Conservation (phyloP, 148 eudicot species). For the Spergularia marina region DNA sequence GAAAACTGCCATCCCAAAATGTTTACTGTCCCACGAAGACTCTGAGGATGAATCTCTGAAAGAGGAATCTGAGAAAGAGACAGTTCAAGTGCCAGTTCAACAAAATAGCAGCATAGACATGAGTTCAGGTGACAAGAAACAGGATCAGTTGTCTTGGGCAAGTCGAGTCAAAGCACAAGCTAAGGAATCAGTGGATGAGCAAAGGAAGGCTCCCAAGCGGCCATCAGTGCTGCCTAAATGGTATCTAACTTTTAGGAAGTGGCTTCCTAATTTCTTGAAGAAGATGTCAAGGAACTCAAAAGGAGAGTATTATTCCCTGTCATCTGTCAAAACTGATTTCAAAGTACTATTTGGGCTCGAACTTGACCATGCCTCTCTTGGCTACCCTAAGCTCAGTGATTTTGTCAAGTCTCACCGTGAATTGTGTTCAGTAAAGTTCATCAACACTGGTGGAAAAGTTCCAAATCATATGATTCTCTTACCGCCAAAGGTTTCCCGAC, state of each 20-base stretch:
- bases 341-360: constrained; percentile 30
- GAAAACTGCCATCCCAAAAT: constrained; percentile 31
- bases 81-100: constrained; percentile 13
- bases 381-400: constrained; percentile 39
- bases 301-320: constrained; percentile 37
- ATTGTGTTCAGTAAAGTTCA: constrained; percentile 23
- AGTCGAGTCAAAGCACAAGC: constrained; percentile 23
- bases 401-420: constrained; percentile 30
- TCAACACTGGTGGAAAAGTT: constrained; percentile 34
- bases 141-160: constrained; percentile 33
- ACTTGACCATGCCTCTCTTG: constrained; percentile 39
- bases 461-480: constrained; percentile 38
- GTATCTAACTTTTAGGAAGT: constrained; percentile 28
- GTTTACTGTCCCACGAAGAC: constrained; percentile 19
- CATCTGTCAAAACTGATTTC: constrained; percentile 41
- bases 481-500: constrained; percentile 31
- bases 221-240: constrained; percentile 20
- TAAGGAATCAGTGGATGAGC: neutral
- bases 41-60: constrained; percentile 17
- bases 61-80: constrained; percentile 5
- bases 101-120: constrained; percentile 9
- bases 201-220: neutral
- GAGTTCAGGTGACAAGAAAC: constrained; percentile 2
- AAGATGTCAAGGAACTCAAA: constrained; percentile 25
- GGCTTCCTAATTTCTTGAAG: constrained; percentile 38